Evolutionary conservation across 371 early-diverging fungal genomes (phyloP), one percentile per base, ranked within the genome.

Genomic region (Funneliformis caledonium): DNA sequence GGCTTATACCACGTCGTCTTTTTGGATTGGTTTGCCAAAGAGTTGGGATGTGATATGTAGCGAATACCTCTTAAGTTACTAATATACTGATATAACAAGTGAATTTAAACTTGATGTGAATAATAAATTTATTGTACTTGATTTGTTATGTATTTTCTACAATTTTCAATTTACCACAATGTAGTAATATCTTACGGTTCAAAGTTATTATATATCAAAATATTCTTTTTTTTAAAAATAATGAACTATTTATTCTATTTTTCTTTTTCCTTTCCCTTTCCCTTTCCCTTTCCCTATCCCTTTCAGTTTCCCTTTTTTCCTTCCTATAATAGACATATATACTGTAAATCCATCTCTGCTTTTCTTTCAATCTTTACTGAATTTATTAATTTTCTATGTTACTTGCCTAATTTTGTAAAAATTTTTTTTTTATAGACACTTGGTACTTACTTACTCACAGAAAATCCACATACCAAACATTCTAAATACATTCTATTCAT

Each of bases 21-120:
- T 52, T 77, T 81, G 69, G 81, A 81, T 77, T 78, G 77, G 77
- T 81, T 81, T 42, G 80, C 81, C n/a, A 59, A 65, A 59, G 81
- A 81, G 45, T 50, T 81, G 47, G 81, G 81, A 45, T 70, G 80
- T 47, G 52, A 77, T 16, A 37, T 62, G 33, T 59, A 62, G 62
- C 22, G 16, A 6, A 11, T 22, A 1, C 26, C 26, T 19, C 50
- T 12, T 48, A 73, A 50, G 8, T 5, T 65, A 19, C n/a, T 67
- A 37, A 26, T 37, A 11, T 22, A 33, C 64, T 31, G 11, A 64
- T 31, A 64, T 11, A 11, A n/a, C 7, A 9, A 10, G 14, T 42
- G 5, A 67, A 11, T 33, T 67, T 42, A 19, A 37, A 37, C 10
- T 37, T 50, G 52, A 0, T 56, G 56, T 56, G 56, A 56, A 19